Evolutionary conservation across 78 protist genomes (phyloP), one percentile per base, ranked within the genome.

Genomic region (Dictyostelium purpureum): DNA sequence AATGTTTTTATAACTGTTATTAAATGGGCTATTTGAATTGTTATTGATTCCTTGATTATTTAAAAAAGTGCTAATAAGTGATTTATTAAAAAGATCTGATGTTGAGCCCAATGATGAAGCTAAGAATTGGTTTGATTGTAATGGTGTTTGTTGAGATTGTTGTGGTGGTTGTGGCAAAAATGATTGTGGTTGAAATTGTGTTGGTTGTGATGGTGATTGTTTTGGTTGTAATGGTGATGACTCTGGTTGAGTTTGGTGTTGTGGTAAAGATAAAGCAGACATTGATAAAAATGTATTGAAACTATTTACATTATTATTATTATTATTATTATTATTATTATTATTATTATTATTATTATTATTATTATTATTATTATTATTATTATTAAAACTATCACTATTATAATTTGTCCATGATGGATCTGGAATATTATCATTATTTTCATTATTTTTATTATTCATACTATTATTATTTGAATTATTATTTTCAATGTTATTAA

Each of bases 11-110:
- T n/a, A 40, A 26, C 37, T 52, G 52, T 37, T 76, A 35, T 37
- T 35, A 76, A 52, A 52, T 40, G 61, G 56, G 24, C 40, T 47
- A 14, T 26, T 49, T 28, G 21, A 45, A 28, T 31, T 73, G 9
- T 26, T 18, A 28, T n/a, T 24, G 9, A 35, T 52, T 33, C 71
- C 71, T 56, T 28, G 90, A 70, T 26, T 40, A 40, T 77, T 77
- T 52, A 43, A 54, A 33, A 85, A 85, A 10, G 80, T 49, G 35
- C 66, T 85, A 85, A 85, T 85, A 6, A 85, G 31, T 21, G 92
- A 85, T 21, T 85, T 85, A 31, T 85, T 85, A 73, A 85, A 85
- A 5, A 85, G 45, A 12, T 85, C 92, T 4, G 83, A 73, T 18
- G 92, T 85, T 33, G 82, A 73, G 5, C 92, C 92, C 1, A 73